Base-by-base conservation (phyloP, 106 monocot species). In the Triglochin maritima region DNA sequence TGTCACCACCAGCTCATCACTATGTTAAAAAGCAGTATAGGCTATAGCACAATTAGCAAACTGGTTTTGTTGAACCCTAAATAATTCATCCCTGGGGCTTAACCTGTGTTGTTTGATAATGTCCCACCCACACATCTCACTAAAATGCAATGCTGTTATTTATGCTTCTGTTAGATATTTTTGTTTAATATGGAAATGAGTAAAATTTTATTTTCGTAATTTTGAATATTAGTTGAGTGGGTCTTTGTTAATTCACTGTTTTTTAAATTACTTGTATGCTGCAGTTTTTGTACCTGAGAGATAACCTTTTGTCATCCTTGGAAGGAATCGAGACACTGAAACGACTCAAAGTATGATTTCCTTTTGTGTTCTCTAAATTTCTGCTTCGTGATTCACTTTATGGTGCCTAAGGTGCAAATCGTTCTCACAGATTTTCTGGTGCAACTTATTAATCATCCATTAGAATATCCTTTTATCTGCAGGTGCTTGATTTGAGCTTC, bases 281-380 rank as follows among this genome's bases (percentile, higher is more conserved):
- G 56, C 78, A 98, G 96, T 98, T 98, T 98, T 88, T 98, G 69
- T 98, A 98, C 80, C 83, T 98, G 70, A 98, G 96, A 79, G 96
- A 98, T 73, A 98, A 98, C 73, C 83, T 90, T 10, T 69, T 98
- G 52, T 86, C 92, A 82, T 92, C 91, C 59, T 68, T 98, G 14
- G 91, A 88, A 74, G 96, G 96, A 16, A 84, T 98, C 71, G 88
- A 92, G 66, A 79, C 80, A 57, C 74, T 98, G 78, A 87, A 84
- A 59, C 67, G 84, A 46, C 84, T 98, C 52, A 98, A 98, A 80
- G 96, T 98, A 65, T 54, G 49, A 8, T 52, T 61, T 77, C 47
- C 46, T 11, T 47, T 6, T 29, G 4, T 67, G 7, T 65, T 2
- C 7, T 47, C 64, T 52, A n/a, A 50, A 46, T 50, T 44, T 62